A percentile compares a stretch with the other conserved stretches of the same genome.
Conservation (phyloP, 345 rosid species). For the Melaleuca quinquenervia region DNA sequence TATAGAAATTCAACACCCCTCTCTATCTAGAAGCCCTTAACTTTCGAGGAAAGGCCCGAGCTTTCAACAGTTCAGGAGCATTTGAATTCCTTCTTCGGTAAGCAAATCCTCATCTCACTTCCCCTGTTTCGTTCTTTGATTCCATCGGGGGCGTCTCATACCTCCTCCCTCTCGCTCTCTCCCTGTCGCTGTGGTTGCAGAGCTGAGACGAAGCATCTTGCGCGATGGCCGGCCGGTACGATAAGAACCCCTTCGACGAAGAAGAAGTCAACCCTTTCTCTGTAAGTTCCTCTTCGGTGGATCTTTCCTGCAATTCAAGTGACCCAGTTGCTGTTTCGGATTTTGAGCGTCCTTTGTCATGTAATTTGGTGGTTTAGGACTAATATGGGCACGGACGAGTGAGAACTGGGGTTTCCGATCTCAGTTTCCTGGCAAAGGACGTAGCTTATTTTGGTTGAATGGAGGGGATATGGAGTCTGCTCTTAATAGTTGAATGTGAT, state of each 20-base stretch:
- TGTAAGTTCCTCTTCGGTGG: conserved; percentile 26
- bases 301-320: neutral
- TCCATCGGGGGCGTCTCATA: neutral
- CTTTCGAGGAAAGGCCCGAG: neutral
- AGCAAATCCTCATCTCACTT: neutral
- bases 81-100: neutral
- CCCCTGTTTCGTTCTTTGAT: neutral
- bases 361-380: neutral
- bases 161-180: neutral
- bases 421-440: neutral
- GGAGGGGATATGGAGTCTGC: neutral
- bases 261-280: conserved; percentile 96
- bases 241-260: conserved; percentile 79
- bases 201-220: neutral
- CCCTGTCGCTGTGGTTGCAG: neutral
- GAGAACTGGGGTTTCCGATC: neutral
- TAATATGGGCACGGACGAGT: neutral
- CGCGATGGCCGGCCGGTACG: conserved; percentile 75
- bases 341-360: neutral
- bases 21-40: neutral
- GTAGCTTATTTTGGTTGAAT: neutral
- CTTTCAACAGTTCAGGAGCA: neutral
- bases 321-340: neutral
- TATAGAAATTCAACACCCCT: neutral
- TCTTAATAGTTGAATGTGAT: neutral